A percentile compares a stretch with the other conserved stretches of the same genome.
These are phyloP conservation scores for Aspergillus udagawae DNA, from an alignment of 2,329 filamentous ascomycete species.

Conservation along the genomic window DNA sequence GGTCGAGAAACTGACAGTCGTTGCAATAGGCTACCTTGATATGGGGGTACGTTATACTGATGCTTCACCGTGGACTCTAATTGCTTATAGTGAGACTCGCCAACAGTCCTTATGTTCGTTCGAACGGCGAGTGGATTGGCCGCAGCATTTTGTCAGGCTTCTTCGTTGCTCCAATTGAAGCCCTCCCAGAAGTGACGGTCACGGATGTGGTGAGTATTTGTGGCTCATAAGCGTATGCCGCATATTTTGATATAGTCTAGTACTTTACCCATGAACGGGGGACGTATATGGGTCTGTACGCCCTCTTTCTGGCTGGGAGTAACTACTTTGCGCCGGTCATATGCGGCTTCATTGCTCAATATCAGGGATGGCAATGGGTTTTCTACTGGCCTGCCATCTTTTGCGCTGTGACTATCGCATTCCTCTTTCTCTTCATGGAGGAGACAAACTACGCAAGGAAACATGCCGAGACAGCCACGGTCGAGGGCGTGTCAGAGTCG, in stretches of 20 bases:
- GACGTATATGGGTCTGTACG: constrained; percentile 39
- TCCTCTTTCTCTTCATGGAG: constrained; percentile 54
- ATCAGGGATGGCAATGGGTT: constrained; percentile 47
- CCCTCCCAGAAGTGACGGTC: constrained; percentile 38
- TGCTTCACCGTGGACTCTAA: not conserved
- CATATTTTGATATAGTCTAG: constrained; percentile 15
- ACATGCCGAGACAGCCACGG: constrained; percentile 6
- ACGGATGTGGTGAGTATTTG: constrained; percentile 37
- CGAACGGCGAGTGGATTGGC: constrained; percentile 38
- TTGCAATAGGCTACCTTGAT: constrained; percentile 20
- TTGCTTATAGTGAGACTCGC: not conserved
- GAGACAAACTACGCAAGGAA: constrained; percentile 50
- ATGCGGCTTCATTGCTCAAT: constrained; percentile 45
- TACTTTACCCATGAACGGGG: constrained; percentile 43
- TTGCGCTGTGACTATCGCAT: constrained; percentile 41
- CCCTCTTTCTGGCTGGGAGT: constrained; percentile 38
- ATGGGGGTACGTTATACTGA: constrained; percentile 26
- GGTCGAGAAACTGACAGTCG: not conserved
- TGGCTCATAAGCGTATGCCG: not conserved
- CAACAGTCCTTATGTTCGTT: constrained; percentile 28
- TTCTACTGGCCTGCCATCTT: constrained; percentile 53
- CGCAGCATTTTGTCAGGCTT: constrained; percentile 36
- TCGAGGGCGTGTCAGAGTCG: not conserved
- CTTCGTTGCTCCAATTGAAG: constrained; percentile 40
- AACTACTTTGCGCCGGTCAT: constrained; percentile 45